Base-by-base conservation (phyloP, 805 yeast species). In the Candida xyloterini region DNA sequence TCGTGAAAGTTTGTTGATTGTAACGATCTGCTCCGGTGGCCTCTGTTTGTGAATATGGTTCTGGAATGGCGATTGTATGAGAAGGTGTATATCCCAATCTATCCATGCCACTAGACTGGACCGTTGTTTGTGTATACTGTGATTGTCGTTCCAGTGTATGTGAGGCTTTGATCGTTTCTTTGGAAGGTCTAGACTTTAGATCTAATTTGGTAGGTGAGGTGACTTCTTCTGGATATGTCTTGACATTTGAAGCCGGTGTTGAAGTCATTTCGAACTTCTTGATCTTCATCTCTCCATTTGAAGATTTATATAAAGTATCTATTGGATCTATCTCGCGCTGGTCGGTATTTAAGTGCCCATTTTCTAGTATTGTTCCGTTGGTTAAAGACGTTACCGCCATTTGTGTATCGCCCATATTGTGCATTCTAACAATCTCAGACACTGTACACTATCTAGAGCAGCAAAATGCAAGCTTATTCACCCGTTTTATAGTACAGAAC, bases 41-140 rank as follows among this genome's bases (percentile, higher is more conserved):
- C 7, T 47, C 47, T 7, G 41, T 29, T 13, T 48, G 52, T 3
- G 46, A 43, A 29, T 59, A 59, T 15, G 59, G 53, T 15, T 56
- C 54, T 0, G 63, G 62, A 15, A 60, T 55, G 10, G 52, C 48
- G 21, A 60, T 56, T 1, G 62, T 59, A 28, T 51, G 52, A 0
- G 52, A 42, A 35, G 54, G 57, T 21, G 51, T 47, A 26, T 51
- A 59, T 1, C 58, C 58, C 15, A 44, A 40, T 38, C 55, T 40
- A 28, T 51, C 60, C 48, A 51, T 47, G 3, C 55, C 51, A 29
- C 56, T 55, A 2, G 57, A 52, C 7, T 28, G 38, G 10, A n/a
- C 18, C 23, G 41, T 34, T 38, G 35, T 23, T 10, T 37, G 40
- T 14, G 46, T 38, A 7, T 23, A 20, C 14, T 42, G 42, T 3